Base-by-base conservation (phyloP, 1,284 basidiomycete species). In the Anthracocystis walkeri region DNA sequence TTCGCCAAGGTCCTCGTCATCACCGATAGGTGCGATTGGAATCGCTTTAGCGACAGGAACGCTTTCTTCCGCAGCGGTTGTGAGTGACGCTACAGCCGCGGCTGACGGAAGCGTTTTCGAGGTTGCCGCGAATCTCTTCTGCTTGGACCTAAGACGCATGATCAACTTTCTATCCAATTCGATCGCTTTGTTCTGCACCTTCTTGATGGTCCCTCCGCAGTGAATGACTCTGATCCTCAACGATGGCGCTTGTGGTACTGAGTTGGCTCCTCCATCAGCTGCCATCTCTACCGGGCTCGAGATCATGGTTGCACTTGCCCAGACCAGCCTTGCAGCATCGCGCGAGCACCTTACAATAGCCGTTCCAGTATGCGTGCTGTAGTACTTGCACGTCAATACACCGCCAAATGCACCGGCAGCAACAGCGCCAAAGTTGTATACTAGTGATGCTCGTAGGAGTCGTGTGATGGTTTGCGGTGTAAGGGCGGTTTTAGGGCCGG, bases 151-250 rank as follows among this genome's bases (percentile, higher is more conserved):
- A 2, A 63, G 40, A 23, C 66, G 56, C 57, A 65, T 53, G 44
- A 78, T 75, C 14, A 60, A 20, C 49, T 58, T 63, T 20, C 57
- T 58, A 27, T 79, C 77, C 58, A 77, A 49, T 35, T 73, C 71
- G 40, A 79, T 79, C 16, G 77, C 77, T 14, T 70, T 66, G 56
- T 65, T 64, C 52, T 79, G 77, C 7, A 73, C 55, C 68, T 79
- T 79, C 35, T 79, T 79, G 67, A 79, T 75, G 10, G 77, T 79
- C 2, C 77, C 77, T 27, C 74, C 74, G 41, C 68, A 69, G 20
- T 77, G 77, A 4, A 71, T 55, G 40, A 76, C 74, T 12, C 70
- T 41, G 6, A 76, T 67, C 42, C 77, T 54, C 35, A 76, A 20
- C n/a, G 56, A 45, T 8, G 66, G 23, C 25, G 11, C 4, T 21